Base-by-base conservation (phyloP, 768 basidiomycete species). In the Hemileccinum rubropunctum region DNA sequence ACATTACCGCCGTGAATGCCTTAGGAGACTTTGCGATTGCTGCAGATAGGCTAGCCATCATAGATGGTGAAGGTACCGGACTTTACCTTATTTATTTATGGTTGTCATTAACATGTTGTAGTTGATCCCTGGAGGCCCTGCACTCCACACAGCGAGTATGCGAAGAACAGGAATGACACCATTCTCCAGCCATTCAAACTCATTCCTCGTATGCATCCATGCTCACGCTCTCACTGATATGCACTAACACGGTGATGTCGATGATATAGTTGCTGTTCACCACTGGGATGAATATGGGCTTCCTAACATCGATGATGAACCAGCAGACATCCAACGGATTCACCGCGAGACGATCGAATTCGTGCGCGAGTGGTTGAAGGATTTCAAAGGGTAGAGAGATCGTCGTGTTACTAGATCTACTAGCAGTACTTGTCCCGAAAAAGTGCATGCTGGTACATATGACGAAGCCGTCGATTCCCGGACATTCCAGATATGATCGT, bases 51-150 rank as follows among this genome's bases (percentile, higher is more conserved):
- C 70, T 98, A 53, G 94, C 93, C 1, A 83, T 95, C 58, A 88
- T 98, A 49, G 90, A 93, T 58, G 90, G 90, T 9, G 86, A 90
- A 77, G 78, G 88, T 86, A 41, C 8, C 70, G 58, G 2, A 33
- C 28, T 45, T 26, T 26, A 14, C 11, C 30, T 34, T 47, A 27
- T 30, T 27, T 35, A 15, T 33, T 15, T 17, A 13, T 17, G 12
- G 1, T 17, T 38, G 8, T 34, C 38, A 30, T 39, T 51, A 10
- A 52, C 37, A n/a, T 21, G 21, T 26, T 15, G 17, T 40, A 90
- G 89, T 88, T 28, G 93, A 95, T 69, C 92, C 93, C 14, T 97
- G 93, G 93, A 79, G 86, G 49, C 91, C 92, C 0, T 83, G 82
- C 58, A 91, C 89, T 10, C 89, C 90, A 0, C 91, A 91, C 63